Evolutionary conservation across 306 rosid genomes (phyloP), one percentile per base, ranked within the genome.

Genomic region (Castanopsis chinensis): DNA sequence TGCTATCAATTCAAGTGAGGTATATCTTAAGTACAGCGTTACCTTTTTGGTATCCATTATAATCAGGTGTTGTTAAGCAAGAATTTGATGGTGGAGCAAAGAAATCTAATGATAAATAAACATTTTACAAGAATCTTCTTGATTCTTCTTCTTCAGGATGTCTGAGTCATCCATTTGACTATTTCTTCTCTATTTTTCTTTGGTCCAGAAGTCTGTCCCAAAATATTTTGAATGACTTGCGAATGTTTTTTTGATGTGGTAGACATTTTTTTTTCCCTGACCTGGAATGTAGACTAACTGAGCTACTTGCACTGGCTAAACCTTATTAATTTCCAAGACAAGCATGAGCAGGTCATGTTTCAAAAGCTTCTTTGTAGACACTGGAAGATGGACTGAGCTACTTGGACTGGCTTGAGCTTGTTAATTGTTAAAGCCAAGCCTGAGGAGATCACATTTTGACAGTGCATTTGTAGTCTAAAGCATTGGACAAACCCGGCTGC

Each of bases 1-100:
- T 57, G 12, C 72, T 63, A 74, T 80, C 61, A 21, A 67, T 71
- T 80, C 37, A 53, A 58, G 56, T 5, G 11, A 56, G 67, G 76
- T 72, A 57, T 41, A 23, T 72, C 37, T 53, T 60, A 41, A 28
- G 28, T 12, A 74, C 27, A 4, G 32, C 25, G 45, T 52, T 30
- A 61, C 35, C 17, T 27, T 27, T 61, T 61, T 37, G 27, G 58
- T 58, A 33, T 73, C 45, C 71, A 41, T 64, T 35, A 20, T 37
- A 60, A 69, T 71, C 45, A 58, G 49, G 60, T 70, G 74, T 58
- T 37, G 32, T n/a, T 13, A 33, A 75, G 64, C 32, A 43, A 57
- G 60, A 68, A 49, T 80, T 7, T 32, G 19, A 45, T 55, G 45
- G 37, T 73, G 54, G 74, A 68, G n/a, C 5, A 35, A 64, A 35